Conservation (phyloP, 1,139 yeast species). For the Taiozyma sp. region DNA sequence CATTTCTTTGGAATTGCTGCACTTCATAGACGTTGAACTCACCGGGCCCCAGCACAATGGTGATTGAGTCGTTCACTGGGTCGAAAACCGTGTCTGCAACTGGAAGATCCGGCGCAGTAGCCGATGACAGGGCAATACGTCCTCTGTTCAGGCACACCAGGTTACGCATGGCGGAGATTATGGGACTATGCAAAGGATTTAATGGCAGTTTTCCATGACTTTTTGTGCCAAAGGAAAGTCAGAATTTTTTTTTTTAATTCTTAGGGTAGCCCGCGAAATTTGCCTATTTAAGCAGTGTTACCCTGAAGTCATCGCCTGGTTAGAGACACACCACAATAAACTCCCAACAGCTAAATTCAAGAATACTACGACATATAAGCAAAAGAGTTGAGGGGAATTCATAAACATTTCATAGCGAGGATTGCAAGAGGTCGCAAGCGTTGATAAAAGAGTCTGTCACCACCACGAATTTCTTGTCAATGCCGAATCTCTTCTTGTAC, state of each 20-base stretch:
- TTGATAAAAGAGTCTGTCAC: conserved; percentile 56
- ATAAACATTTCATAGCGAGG: conserved; percentile 2
- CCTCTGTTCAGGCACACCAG: conserved; percentile 56
- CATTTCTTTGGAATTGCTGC: conserved; percentile 58
- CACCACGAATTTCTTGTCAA: conserved; percentile 42
- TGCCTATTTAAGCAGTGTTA: not conserved
- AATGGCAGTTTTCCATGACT: not conserved
- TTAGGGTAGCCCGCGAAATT: not conserved
- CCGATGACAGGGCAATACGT: conserved; percentile 40
- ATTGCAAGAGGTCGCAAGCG: conserved; percentile 25
- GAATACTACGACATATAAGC: not conserved
- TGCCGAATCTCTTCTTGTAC: conserved; percentile 29
- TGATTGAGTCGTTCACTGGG: conserved; percentile 66
- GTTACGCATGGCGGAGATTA: conserved; percentile 43
- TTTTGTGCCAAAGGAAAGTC: not conserved
- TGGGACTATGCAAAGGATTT: not conserved
- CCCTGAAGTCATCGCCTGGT: conserved; percentile 5
- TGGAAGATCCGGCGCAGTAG: conserved; percentile 52
- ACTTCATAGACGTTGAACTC: conserved; percentile 56
- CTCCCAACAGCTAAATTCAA: not conserved
- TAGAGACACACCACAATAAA: not conserved
- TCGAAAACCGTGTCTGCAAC: conserved; percentile 52
- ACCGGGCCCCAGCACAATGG: conserved; percentile 59
- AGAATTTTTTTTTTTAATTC: not conserved
- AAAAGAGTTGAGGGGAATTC: not conserved